Conservation (phyloP, 2,329 filamentous ascomycete species). For the Reticulascus tulasneorum region DNA sequence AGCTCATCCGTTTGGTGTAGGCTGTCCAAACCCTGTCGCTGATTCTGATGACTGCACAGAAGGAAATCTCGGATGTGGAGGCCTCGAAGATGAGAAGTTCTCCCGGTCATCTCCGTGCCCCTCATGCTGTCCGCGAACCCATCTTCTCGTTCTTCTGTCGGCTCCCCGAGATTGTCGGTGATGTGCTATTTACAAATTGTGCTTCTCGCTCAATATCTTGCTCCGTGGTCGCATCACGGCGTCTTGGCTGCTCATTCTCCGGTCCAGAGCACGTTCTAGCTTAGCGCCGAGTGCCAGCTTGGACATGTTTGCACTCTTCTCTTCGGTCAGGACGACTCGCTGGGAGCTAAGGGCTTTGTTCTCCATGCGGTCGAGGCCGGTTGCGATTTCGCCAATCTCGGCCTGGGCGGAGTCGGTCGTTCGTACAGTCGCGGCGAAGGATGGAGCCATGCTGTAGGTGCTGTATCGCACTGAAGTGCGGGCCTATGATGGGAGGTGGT, state of each 20-base stretch:
- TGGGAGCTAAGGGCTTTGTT: constrained; percentile 82
- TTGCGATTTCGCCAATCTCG: constrained; percentile 67
- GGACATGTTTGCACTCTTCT: constrained; percentile 77
- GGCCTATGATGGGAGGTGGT: constrained; percentile 29
- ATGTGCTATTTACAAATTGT: too few species aligned
- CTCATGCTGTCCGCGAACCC: too few species aligned
- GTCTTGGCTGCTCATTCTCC: constrained; percentile 85
- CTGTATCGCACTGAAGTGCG: constrained; percentile 55
- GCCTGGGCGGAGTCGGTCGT: constrained; percentile 52
- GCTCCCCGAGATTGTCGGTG: too few species aligned
- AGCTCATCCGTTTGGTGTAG: too few species aligned
- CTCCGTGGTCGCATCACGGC: constrained; percentile 68
- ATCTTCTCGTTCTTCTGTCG: too few species aligned
- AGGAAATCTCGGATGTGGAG: too few species aligned
- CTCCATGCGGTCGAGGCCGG: constrained; percentile 80
- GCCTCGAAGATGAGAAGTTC: too few species aligned
- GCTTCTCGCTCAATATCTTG: constrained; percentile 33
- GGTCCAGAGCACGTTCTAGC: constrained; percentile 79
- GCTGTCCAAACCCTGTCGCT: too few species aligned
- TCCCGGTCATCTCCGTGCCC: too few species aligned
- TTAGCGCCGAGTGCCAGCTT: constrained; percentile 88
- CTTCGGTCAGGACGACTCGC: constrained; percentile 71
- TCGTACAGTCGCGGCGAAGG: constrained; percentile 53
- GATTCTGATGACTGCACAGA: too few species aligned
- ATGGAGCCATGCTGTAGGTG: constrained; percentile 57